Conservation (phyloP, 192 early-diverging fungal species). For the Dimargaris verticillata region DNA sequence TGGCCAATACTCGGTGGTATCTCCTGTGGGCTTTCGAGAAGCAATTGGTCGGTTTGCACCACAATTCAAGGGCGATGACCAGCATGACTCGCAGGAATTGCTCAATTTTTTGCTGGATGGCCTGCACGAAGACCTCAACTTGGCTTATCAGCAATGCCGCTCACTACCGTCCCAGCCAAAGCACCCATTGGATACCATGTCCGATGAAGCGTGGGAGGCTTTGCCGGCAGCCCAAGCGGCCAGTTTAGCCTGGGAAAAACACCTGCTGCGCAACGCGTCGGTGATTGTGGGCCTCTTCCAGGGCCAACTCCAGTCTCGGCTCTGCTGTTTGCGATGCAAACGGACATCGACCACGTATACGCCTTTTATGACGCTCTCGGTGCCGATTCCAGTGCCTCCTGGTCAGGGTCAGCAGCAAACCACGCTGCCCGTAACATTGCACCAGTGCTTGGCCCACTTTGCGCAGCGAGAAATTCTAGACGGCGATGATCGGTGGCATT, state of each 20-base stretch:
- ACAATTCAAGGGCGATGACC: slow-evolving; percentile 76
- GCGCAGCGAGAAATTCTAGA: slow-evolving; percentile 72
- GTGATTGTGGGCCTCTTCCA: slow-evolving; percentile 85
- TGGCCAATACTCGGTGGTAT: slow-evolving; percentile 54
- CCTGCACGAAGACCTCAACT: slow-evolving; percentile 84
- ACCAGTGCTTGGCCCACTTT: slow-evolving; percentile 76
- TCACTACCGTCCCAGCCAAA: background rate
- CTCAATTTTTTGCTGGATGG: slow-evolving; percentile 74
- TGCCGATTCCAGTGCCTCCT: slow-evolving; percentile 77
- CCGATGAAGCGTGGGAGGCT: slow-evolving; percentile 39
- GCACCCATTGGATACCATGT: background rate
- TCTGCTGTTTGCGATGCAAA: slow-evolving; percentile 55
- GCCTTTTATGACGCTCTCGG: slow-evolving; percentile 76
- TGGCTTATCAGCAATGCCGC: slow-evolving; percentile 31
- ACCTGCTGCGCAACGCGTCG: slow-evolving; percentile 56
- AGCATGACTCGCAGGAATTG: slow-evolving; percentile 97
- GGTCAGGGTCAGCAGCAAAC: slow-evolving; percentile 18
- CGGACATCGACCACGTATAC: slow-evolving; percentile 75
- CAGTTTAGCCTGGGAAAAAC: slow-evolving; percentile 53
- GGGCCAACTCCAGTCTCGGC: slow-evolving; percentile 50
- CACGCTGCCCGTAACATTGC: slow-evolving; percentile 40
- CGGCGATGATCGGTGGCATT: slow-evolving; percentile 82
- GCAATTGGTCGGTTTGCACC: slow-evolving; percentile 56
- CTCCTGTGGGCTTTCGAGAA: slow-evolving; percentile 61
- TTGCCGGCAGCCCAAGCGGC: slow-evolving; percentile 44